These are phyloP conservation scores for Coemansia sp. DNA, from an alignment of 192 early-diverging fungal species.

Conservation along the genomic window DNA sequence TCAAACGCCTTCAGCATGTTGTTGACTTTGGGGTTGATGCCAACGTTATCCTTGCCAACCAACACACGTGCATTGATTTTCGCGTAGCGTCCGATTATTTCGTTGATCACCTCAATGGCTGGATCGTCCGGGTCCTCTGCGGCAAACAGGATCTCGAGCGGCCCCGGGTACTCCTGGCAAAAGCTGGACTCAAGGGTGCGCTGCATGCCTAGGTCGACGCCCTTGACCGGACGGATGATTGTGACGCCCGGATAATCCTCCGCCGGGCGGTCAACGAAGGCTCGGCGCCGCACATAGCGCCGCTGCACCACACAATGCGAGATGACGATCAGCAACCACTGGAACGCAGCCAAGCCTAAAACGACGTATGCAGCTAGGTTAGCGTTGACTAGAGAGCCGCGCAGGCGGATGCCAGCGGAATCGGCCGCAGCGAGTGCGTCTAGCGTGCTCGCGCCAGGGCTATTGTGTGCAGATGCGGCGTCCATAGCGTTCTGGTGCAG, in stretches of 20 bases:
- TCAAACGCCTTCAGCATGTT: slow-evolving; percentile 85
- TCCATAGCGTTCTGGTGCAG: background rate
- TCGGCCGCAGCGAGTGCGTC: background rate
- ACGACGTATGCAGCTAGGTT: slow-evolving; percentile 23
- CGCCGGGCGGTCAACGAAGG: slow-evolving; percentile 34
- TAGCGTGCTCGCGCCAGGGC: slow-evolving; percentile 13
- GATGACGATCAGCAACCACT: slow-evolving; percentile 26
- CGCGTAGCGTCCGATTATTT: slow-evolving; percentile 68
- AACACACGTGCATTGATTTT: slow-evolving; percentile 71
- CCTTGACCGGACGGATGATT: slow-evolving; percentile 91
- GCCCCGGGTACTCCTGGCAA: slow-evolving; percentile 74
- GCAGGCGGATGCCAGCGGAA: background rate
- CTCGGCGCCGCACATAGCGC: slow-evolving; percentile 35
- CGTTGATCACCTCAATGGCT: slow-evolving; percentile 66
- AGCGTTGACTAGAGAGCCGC: background rate
- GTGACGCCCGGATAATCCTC: slow-evolving; percentile 70
- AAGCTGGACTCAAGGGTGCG: slow-evolving; percentile 85
- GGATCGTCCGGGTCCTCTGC: slow-evolving; percentile 80
- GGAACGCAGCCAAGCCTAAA: slow-evolving; percentile 18
- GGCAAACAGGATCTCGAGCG: slow-evolving; percentile 84
- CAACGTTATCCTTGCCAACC: slow-evolving; percentile 73
- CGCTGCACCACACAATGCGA: slow-evolving; percentile 44
- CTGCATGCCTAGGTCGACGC: slow-evolving; percentile 77
- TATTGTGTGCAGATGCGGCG: slow-evolving; percentile 17
- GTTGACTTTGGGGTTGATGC: slow-evolving; percentile 95